Evolutionary conservation across 768 basidiomycete genomes (phyloP).

Genomic region (Mycena amicta): DNA sequence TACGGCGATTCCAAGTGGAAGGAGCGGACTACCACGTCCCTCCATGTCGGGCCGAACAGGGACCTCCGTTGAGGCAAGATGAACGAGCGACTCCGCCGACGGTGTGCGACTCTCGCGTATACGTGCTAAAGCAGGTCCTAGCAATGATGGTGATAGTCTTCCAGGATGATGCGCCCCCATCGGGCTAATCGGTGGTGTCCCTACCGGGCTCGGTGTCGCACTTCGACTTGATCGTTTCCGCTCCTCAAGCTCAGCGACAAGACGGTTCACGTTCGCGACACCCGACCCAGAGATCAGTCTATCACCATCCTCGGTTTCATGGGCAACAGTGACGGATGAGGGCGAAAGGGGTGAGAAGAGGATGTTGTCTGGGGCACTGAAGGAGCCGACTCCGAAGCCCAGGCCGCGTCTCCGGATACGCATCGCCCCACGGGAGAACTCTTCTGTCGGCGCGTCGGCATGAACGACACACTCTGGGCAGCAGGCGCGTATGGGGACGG

Average conservation of each 20-base stretch:
- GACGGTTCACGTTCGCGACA: slow-evolving; percentile 16
- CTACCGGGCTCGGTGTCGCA: slow-evolving; percentile 12
- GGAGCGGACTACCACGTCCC: slow-evolving; percentile 10
- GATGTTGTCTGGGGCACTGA: not conserved
- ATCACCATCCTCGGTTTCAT: not conserved
- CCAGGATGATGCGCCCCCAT: not conserved
- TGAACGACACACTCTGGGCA: slow-evolving; percentile 56
- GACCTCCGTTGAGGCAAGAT: not conserved
- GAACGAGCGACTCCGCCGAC: not conserved
- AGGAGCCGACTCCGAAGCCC: not conserved
- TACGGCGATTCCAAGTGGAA: slow-evolving; percentile 22
- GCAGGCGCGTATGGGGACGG: slow-evolving; percentile 72
- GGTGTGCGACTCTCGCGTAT: not conserved
- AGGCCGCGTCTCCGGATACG: slow-evolving; percentile 15
- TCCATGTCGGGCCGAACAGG: not conserved
- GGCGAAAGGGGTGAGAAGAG: not conserved
- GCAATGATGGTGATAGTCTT: slow-evolving; percentile 4
- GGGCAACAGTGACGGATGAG: not conserved
- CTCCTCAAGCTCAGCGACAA: slow-evolving; percentile 20
- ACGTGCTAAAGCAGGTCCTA: slow-evolving; percentile 12
- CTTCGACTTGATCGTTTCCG: slow-evolving; percentile 4
- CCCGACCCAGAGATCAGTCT: slow-evolving; percentile 13
- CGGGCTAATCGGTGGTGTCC: not conserved
- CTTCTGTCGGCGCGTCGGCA: slow-evolving; percentile 13
- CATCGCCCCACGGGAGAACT: slow-evolving; percentile 19